Base-by-base conservation (phyloP, 1,139 yeast species). In the Diutina neorugosa region DNA sequence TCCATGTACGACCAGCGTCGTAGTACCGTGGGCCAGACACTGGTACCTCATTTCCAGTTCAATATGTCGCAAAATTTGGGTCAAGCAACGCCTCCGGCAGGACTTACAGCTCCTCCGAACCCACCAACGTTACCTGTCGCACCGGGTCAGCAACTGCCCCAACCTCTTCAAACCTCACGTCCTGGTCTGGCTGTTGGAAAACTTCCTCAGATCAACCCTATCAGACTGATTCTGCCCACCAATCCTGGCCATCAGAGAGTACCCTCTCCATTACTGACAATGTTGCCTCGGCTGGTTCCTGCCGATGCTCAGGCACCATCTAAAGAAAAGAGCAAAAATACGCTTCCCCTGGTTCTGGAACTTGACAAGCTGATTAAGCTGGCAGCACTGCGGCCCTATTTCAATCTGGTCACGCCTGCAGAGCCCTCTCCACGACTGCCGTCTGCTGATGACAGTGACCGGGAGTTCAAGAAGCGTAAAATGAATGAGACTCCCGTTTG, bases 341-440 rank as follows among this genome's bases (percentile, higher is more conserved):
- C 60, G 51, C 60, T 69, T 21, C 75, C 75, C 1, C 67, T 70
- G 23, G 73, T 71, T 34, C 67, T 68, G 53, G 76, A 72, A 57
- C 63, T 71, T 50, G 74, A 70, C 54, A 69, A 67, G 53, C 64
- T 69, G 34, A 67, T 71, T 54, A 62, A 65, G 40, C 50, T 46
- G 50, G 50, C 50, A 11, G 16, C 19, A 12, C 50, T 21, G 21
- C 50, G 50, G 4, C 50, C 50, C 3, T 46, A 16, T 11, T 16
- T 46, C 6, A 16, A 34, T 16, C 40, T 46, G 50, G 11, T n/a
- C 14, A 25, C 50, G 14, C n/a, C 40, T 23, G 9, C 20, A 4
- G 50, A 46, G 7, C 43, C 43, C 0, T 18, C 20, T n/a, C 37
- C 37, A 31, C 50, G n/a, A 12, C 50, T 16, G 50, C 20, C 23